A percentile compares a stretch with the other conserved stretches of the same genome.
These are phyloP conservation scores for Gymnopilus dilepis DNA, from an alignment of 768 basidiomycete genomes.

Conservation along the genomic window DNA sequence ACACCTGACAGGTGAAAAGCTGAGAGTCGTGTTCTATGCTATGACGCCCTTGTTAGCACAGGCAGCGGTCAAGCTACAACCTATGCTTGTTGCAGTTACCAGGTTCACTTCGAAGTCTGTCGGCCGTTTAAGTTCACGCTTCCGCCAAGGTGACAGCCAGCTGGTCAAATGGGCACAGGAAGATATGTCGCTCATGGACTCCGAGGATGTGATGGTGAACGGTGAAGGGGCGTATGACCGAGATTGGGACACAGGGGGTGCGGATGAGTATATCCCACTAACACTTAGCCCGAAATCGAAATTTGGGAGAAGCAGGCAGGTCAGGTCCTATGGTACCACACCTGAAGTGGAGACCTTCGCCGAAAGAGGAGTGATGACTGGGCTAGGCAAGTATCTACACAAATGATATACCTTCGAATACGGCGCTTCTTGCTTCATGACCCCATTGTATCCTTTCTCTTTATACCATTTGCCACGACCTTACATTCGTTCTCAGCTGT, in stretches of 20 bases:
- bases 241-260: constrained; percentile 31
- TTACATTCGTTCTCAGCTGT: neutral
- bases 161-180: constrained; percentile 55
- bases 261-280: constrained; percentile 52
- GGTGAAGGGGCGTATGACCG: constrained; percentile 26
- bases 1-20: constrained; percentile 26
- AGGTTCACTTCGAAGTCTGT: constrained; percentile 23
- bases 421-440: too few species aligned
- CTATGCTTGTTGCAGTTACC: constrained; percentile 21
- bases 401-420: too few species aligned
- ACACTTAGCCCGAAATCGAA: constrained; percentile 37
- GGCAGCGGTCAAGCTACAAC: constrained; percentile 24
- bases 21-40: constrained; percentile 22
- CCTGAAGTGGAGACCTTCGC: constrained; percentile 30
- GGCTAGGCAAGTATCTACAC: constrained; percentile 24
- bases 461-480: neutral
- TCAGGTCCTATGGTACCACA: constrained; percentile 33
- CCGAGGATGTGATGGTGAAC: constrained; percentile 53
- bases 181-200: constrained; percentile 45
- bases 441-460: too few species aligned
- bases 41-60: constrained; percentile 26
- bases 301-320: constrained; percentile 19
- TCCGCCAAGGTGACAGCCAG: constrained; percentile 44
- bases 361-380: constrained; percentile 19
- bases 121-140: constrained; percentile 32